A percentile compares a stretch with the other conserved stretches of the same genome.
These are phyloP conservation scores for Cercospora sp. DNA, from an alignment of 2,329 filamentous ascomycete genomes.

Conservation along the genomic window DNA sequence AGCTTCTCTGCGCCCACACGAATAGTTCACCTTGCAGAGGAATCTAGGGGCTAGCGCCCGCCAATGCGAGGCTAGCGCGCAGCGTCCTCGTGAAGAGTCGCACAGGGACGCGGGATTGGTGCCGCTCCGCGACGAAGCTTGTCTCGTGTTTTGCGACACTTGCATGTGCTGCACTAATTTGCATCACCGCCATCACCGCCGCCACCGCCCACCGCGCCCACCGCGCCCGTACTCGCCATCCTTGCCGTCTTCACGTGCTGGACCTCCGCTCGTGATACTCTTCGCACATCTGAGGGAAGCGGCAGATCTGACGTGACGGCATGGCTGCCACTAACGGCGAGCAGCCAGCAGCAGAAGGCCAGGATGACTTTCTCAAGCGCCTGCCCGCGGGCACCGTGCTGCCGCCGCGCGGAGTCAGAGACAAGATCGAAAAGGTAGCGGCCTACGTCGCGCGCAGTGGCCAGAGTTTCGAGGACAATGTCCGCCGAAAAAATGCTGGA, in stretches of 20 bases:
- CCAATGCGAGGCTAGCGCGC: not conserved
- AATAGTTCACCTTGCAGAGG: not conserved
- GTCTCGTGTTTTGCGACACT: not conserved
- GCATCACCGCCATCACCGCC: not conserved
- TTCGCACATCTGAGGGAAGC: not conserved
- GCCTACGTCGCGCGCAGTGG: slow-evolving; percentile 78
- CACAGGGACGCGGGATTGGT: not conserved
- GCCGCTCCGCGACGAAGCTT: not conserved
- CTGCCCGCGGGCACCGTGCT: slow-evolving; percentile 81
- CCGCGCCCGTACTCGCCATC: not conserved
- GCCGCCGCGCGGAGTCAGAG: slow-evolving; percentile 80
- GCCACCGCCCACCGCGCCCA: not conserved
- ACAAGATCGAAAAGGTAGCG: slow-evolving; percentile 88
- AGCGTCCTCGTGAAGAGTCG: not conserved
- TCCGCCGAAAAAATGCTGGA: slow-evolving; percentile 78
- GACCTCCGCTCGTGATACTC: not conserved
- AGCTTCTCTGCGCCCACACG: not conserved
- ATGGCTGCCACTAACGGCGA: slow-evolving; percentile 37
- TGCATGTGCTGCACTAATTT: not conserved
- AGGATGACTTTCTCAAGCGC: slow-evolving; percentile 64
- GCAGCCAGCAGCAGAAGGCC: slow-evolving; percentile 27
- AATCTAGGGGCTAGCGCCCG: not conserved
- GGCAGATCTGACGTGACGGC: slow-evolving; percentile 5
- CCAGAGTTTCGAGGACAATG: slow-evolving; percentile 72
- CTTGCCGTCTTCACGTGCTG: not conserved